Evolutionary conservation across 768 basidiomycete genomes (phyloP), one percentile per base, ranked within the genome.

Genomic region (Xerocomellus dryophilus): DNA sequence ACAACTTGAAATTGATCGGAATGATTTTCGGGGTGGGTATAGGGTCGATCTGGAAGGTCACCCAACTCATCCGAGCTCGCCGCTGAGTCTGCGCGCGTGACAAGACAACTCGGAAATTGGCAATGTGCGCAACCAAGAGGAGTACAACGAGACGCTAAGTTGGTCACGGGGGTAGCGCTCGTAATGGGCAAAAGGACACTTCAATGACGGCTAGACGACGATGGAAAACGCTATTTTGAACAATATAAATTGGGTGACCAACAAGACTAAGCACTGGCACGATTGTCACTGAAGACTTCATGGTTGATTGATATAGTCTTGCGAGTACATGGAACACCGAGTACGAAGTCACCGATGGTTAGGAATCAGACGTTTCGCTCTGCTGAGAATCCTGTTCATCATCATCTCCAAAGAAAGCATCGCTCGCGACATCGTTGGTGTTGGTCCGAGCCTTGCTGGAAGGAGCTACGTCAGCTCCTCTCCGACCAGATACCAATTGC

Each of bases 241-340:
- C 11, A 7, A 17, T 10, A 36, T 17, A 14, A 18, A 20, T 36
- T 31, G 27, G 20, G 20, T 35, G 7, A 5, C 25, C 43, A n/a
- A 12, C 36, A 36, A 25, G 14, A 40, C n/a, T 7, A 58, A 21
- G 12, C 18, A 41, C 17, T 11, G 5, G 25, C n/a, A n/a, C n/a
- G 2, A 35, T 14, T 7, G 27, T 12, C 17, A n/a, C 31, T 27
- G 39, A 34, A 54, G 6, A 27, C 29, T 27, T 18, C 18, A 18
- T 8, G 21, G 29, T 32, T 10, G 27, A 29, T 45, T 18, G 17
- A 0, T 75, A 81, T 48, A 90, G 88, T 0, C 93, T 93, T 61
- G 86, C 81, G 3, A 96, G 95, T 69, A 95, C 93, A 0, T 69
- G 82, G 5, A 65, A 70, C 1, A 14, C 43, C 11, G 34, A 23